phyloP scores from a whole-genome alignment of 1,284 basidiomycete genomes.

The Austroboletus novae-zelandiae region DNA sequence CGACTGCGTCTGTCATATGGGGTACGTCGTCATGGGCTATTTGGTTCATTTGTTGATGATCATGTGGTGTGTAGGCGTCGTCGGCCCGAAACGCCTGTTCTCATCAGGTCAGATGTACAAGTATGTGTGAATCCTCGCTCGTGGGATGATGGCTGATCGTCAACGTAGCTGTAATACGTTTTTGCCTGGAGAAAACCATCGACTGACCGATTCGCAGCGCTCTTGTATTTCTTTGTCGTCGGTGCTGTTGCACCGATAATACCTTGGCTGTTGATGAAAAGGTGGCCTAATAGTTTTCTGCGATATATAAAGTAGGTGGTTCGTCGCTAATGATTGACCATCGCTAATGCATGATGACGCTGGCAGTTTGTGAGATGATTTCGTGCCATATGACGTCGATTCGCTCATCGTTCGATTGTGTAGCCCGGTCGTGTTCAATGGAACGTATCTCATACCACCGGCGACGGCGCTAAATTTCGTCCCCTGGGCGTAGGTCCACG shows the following conservation, averaged over 20 bases:
- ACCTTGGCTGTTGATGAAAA: conserved; percentile 40
- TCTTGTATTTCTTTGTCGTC: conserved; percentile 47
- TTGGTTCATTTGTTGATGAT: background rate
- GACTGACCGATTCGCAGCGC: conserved; percentile 22
- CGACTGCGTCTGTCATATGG: conserved; percentile 38
- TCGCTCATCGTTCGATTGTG: background rate
- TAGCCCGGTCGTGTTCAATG: conserved; percentile 36
- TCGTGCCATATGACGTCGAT: background rate
- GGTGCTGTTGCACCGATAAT: conserved; percentile 44
- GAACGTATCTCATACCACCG: conserved; percentile 36
- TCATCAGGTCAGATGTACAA: conserved; percentile 35
- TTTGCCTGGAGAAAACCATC: no score
- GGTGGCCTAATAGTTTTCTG: conserved; percentile 43
- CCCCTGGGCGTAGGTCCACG: conserved; percentile 34
- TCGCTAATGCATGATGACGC: background rate
- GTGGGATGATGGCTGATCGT: conserved; percentile 6
- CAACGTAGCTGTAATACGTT: conserved; percentile 13
- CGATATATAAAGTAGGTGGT: conserved; percentile 46
- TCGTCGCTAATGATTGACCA: background rate
- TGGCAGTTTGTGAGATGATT: conserved; percentile 21
- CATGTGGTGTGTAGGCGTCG: conserved; percentile 27
- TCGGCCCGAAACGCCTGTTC: conserved; percentile 42
- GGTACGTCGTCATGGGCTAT: conserved; percentile 14
- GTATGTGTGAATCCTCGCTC: conserved; percentile 6
- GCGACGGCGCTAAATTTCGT: conserved; percentile 44